A percentile compares a stretch with the other conserved stretches of the same genome.
These are phyloP conservation scores for Candida silvatica DNA, from an alignment of 805 yeast genomes.

Conservation along the genomic window DNA sequence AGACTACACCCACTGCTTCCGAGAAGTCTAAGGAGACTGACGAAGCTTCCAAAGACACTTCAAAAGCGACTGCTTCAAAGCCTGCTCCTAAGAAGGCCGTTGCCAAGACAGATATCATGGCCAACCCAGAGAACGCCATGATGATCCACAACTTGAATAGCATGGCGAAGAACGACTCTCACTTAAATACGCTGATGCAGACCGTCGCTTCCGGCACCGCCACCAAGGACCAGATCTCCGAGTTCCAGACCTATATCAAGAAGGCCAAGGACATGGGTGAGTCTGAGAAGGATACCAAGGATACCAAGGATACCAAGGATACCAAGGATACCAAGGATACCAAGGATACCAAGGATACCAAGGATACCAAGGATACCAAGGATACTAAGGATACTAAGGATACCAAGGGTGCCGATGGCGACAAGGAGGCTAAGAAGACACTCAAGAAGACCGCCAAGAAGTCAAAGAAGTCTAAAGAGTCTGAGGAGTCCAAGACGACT, in stretches of 20 bases:
- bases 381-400: constrained; percentile 1
- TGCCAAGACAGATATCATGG: constrained; percentile 13
- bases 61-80: background rate
- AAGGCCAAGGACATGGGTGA: constrained; percentile 71
- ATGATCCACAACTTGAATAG: constrained; percentile 82
- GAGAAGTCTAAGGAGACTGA: background rate
- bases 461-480: too few species aligned
- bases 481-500: too few species aligned
- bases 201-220: constrained; percentile 83
- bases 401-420: background rate
- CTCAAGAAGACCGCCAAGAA: constrained; percentile 3
- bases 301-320: too few species aligned
- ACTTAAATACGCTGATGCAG: constrained; percentile 67
- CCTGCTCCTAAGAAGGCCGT: background rate
- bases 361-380: constrained; percentile 1
- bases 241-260: constrained; percentile 74
- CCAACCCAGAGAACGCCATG: constrained; percentile 56
- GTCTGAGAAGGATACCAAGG: constrained; percentile 9
- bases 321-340: background rate
- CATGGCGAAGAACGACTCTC: constrained; percentile 67
- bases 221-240: constrained; percentile 56
- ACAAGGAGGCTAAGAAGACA: constrained; percentile 4
- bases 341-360: constrained; percentile 3
- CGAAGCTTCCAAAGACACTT: background rate
- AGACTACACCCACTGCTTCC: background rate